Base-by-base conservation (phyloP, 148 eudicot genomes). In the Arbutus unedo region DNA sequence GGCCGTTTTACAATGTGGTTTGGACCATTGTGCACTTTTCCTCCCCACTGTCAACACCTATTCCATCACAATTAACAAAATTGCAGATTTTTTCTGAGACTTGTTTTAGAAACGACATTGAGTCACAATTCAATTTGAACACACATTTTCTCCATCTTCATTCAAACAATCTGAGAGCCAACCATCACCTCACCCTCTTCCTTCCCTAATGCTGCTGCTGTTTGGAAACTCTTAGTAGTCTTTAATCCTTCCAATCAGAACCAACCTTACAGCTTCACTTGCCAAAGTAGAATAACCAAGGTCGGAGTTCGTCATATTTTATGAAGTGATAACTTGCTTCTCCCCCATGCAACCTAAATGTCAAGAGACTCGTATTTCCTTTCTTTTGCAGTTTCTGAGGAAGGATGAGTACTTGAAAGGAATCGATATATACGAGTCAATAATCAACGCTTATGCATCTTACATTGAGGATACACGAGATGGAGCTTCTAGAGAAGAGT, bases 391-490 rank as follows among this genome's bases (percentile, higher is more conserved):
- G 97, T 91, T 87, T 82, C 77, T 93, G 80, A 92, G 88, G 84
- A 86, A 85, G 83, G 90, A 85, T 23, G 98, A 93, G 80, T 91
- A 92, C 88, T 66, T 93, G 49, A 90, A 89, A 88, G 98, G 95
- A 76, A 88, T 90, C 8, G 90, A 88, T 79, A 77, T 90, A 3
- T 92, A 93, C 73, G 93, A 87, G 77, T 92, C 95, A 5, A 87
- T 95, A 49, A 89, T 95, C 87, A 87, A 85, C 84, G 87, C 92
- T 59, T 92, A 87, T 82, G 90, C 95, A 85, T 88, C 95, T 59
- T 92, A 87, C 80, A 85, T 72, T 15, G 90, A 84, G 70, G 83
- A 70, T 60, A 45, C 74, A 8, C 84, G 77, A 66, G 88, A 76
- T 66, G 87, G 85, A 73, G 85, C 75, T 84, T 81, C 85, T 81